These are phyloP conservation scores for Russula abietina DNA, from an alignment of 768 basidiomycete genomes.

Conservation along the genomic window DNA sequence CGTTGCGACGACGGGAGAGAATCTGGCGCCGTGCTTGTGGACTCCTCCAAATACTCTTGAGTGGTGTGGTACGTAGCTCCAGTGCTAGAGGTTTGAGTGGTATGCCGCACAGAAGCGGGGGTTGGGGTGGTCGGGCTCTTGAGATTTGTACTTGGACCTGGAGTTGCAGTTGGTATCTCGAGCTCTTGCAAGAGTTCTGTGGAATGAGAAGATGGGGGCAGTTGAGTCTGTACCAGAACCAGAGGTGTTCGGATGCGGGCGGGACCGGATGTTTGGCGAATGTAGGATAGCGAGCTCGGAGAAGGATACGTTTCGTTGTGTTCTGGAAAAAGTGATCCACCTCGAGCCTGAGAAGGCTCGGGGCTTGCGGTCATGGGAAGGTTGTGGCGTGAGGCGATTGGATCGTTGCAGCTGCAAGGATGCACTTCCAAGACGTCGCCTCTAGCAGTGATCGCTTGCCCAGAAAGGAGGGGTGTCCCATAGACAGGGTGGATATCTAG, in stretches of 20 bases:
- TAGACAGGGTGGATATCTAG: constrained; percentile 13
- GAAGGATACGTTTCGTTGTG: neutral
- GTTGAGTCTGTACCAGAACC: constrained; percentile 5
- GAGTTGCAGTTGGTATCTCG: neutral
- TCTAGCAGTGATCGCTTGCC: constrained; percentile 5
- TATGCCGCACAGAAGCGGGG: neutral
- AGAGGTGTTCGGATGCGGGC: constrained; percentile 8
- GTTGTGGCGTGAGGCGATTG: constrained; percentile 1
- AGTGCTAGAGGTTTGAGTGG: neutral
- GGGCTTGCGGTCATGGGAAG: neutral
- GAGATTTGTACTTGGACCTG: neutral
- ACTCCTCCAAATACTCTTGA: neutral
- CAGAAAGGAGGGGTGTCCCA: constrained; percentile 17
- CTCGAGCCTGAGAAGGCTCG: neutral
- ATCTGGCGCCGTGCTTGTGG: neutral
- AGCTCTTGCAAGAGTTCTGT: neutral
- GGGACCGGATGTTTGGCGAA: neutral
- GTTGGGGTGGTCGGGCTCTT: constrained; percentile 14
- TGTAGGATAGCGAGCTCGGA: neutral
- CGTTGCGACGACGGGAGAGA: neutral
- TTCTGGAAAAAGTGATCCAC: neutral
- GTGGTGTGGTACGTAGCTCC: neutral
- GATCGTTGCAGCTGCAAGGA: constrained; percentile 11
- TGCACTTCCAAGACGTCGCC: constrained; percentile 15
- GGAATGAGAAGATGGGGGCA: neutral